Percentiles rank a stretch among this genome's conserved stretches.
Evolutionary conservation across 495 filamentous ascomycete species (phyloP).

Genomic region (Neurospora cerealis): DNA sequence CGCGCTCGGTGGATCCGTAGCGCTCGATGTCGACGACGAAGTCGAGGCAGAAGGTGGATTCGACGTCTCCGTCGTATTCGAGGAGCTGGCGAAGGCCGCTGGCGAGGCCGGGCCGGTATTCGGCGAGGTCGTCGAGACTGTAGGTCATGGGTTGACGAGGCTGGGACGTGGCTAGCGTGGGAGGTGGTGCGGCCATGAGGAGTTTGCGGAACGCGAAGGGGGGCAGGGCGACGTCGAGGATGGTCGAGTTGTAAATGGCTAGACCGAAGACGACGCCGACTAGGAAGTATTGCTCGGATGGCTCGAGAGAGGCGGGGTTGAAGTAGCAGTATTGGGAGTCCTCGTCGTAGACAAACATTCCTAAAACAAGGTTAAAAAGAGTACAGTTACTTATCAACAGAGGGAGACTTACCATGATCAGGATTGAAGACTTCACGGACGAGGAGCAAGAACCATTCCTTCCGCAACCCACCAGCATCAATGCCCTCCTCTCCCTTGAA

Average conservation of each 20-base stretch:
- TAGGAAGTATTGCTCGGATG: conserved; percentile 87
- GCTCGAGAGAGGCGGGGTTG: conserved; percentile 85
- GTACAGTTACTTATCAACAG: not conserved
- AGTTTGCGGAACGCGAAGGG: conserved; percentile 92
- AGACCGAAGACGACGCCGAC: conserved; percentile 83
- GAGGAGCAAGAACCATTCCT: conserved; percentile 93
- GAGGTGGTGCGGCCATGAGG: conserved; percentile 56
- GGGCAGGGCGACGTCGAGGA: conserved; percentile 81
- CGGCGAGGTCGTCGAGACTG: conserved; percentile 74
- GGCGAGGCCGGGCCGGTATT: conserved; percentile 71
- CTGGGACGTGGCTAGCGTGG: conserved; percentile 41
- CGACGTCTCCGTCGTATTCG: conserved; percentile 78
- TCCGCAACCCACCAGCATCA: conserved; percentile 83
- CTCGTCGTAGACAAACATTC: conserved; percentile 89
- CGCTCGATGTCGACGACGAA: conserved; percentile 71
- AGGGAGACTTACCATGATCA: conserved; percentile 59
- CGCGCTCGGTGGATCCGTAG: conserved; percentile 57
- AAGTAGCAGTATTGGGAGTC: conserved; percentile 93
- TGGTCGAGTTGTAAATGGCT: conserved; percentile 94
- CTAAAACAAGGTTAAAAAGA: conserved; percentile 28
- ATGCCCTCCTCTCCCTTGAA: conserved; percentile 87
- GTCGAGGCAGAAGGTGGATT: conserved; percentile 71
- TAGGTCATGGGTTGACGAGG: conserved; percentile 56
- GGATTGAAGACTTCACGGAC: conserved; percentile 90
- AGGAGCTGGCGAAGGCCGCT: conserved; percentile 66